Base-by-base conservation (phyloP, 352 stramenopile species). In the Globisporangium ultimum region DNA sequence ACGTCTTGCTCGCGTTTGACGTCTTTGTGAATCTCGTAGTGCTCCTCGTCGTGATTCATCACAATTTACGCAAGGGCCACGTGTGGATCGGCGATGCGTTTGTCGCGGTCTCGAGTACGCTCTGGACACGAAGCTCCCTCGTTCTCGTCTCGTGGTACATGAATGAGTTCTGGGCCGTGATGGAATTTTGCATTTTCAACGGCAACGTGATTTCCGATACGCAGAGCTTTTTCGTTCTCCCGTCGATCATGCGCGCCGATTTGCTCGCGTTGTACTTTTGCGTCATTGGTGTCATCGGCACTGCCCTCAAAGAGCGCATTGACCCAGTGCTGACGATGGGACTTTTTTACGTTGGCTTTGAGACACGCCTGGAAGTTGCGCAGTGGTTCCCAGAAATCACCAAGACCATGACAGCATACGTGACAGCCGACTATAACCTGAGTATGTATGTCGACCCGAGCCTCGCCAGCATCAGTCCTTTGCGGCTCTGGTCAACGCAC, bases 81-180 rank as follows among this genome's bases (percentile, higher is more conserved):
- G 56, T 81, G 2, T 81, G 72, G 72, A 42, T 81, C 0, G 70
- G 72, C 14, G 72, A 81, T 22, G 60, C 70, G 14, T 81, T 81
- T 42, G 65, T 72, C 2, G 49, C 64, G 1, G 53, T 81, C 20
- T 68, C 65, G 12, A 73, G 55, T 18, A 83, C 58, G 4, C 55
- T 84, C 1, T 67, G 71, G 55, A 15, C 78, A 0, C 62, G 74
- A 17, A 65, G 69, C 10, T 48, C 69, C 0, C 56, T 78, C 15
- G 65, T 83, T 6, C 61, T 77, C n/a, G 18, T 70, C 12, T 70
- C 71, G 18, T 80, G 72, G 68, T 66, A 59, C 18, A 64, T 82
- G 9, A 71, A 86, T 49, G 63, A 57, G 12, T 70, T 78, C 46
- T 87, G 73, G 76, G 70, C 66, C 1, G 41, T 85, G 11, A 54